Evolutionary conservation across 1,139 yeast species (phyloP), one percentile per base, ranked within the genome.

Genomic region (Candida tetrigidarum): DNA sequence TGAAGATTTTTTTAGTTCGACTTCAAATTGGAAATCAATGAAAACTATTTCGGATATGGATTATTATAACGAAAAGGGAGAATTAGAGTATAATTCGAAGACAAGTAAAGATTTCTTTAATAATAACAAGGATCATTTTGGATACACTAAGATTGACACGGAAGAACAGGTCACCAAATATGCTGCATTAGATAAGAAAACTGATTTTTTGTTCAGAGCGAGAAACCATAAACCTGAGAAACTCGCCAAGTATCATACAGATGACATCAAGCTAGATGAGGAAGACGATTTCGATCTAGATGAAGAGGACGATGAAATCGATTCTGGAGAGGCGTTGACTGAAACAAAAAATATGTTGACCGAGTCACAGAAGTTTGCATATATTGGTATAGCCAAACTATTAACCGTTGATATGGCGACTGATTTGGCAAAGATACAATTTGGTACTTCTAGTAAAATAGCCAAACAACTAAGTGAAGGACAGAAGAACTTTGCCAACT

Each of bases 331-430:
- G 38, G 95, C 92, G 46, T 69, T 93, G 50, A 82, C 83, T 48
- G 79, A 93, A 1, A 93, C 98, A 5, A 90, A 86, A 60, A 79
- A 82, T 25, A 81, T 95, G 82, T 74, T 95, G 25, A 76, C 83
- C 3, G 98, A 90, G 20, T 74, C 86, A 16, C 97, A 95, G 60
- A 84, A 89, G 56, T 87, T 92, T 53, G 98, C 98, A 3, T 95
- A 95, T 59, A 86, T 88, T 5, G 99, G 97, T 0, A 74, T 93
- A 10, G 83, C 87, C 16, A 86, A 88, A 54, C 76, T 95, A 30
- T 76, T 87, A 5, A 77, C 84, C 44, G 87, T 86, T 30, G 89
- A 86, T 22, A 82, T 91, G 87, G 96, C 96, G 8, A 81, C 90
- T 1, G 83, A 83, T 9, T 63, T 91, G 48, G 93, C 96, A 0